Evolutionary conservation across 352 stramenopile species (phyloP), one percentile per base, ranked within the genome.

Genomic region (Phytopythium vexans): DNA sequence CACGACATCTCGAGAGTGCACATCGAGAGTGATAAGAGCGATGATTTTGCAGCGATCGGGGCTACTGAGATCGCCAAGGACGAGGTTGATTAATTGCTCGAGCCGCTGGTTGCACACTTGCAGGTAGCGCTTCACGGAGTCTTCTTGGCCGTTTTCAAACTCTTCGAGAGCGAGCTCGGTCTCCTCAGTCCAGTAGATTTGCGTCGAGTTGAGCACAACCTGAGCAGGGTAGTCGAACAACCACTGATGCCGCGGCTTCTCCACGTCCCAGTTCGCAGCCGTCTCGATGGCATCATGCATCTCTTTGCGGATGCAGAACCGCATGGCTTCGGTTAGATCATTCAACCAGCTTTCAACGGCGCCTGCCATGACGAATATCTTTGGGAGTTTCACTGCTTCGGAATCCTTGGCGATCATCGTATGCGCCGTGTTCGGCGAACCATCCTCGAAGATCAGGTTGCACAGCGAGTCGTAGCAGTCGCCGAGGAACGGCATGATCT

Each of bases 401-500:
- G 74, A 68, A 27, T 94, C 86, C 39, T 95, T 95, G 0, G 85
- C 82, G 41, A 95, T 74, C 85, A 95, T 95, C 9, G 83, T 92
- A 41, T 91, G 78, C 0, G 86, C 83, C 0, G 80, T 91, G 44
- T 93, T 93, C 0, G 74, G 68, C 8, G 76, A 91, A 3, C 80
- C 77, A 16, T 94, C 83, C 31, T 93, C 80, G 31, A 94, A 95
- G 27, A 86, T 62, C 10, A 93, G 59, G 49, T 95, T 73, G 31
- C 77, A 96, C 4, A 99, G 69, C 11, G 96, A 97, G 68, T 98
- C 96, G 58, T 98, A 99, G 75, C 96, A 99, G 69, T 98, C 95
- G 11, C 92, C 89, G 7, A 99, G 73, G 62, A 98, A 98, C 12
- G 91, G 91, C 88, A 98, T 97, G 70, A 99, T 98, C 69, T 98